Evolutionary conservation across 345 rosid genomes (phyloP).

Genomic region (Camelina hispida): DNA sequence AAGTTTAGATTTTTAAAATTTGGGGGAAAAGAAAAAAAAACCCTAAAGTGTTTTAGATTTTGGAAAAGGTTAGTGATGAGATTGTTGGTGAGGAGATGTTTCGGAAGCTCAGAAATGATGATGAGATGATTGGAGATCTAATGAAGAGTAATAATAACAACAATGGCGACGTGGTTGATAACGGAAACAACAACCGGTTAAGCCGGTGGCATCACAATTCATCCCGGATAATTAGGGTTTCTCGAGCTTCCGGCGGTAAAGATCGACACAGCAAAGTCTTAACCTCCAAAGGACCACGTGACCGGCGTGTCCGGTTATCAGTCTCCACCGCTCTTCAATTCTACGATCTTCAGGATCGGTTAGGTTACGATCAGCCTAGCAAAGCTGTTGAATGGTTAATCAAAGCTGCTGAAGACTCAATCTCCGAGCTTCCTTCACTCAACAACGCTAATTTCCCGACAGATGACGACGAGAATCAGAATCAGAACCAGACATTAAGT

Average conservation of each 20-base stretch:
- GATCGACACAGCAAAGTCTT: constrained; percentile 98
- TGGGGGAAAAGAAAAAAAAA: constrained; percentile 16
- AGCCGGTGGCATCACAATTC: constrained; percentile 73
- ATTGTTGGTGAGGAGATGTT: constrained; percentile 61
- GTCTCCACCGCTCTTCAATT: constrained; percentile 92
- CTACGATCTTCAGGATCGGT: constrained; percentile 90
- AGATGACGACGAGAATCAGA: constrained; percentile 70
- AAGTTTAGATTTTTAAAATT: constrained; percentile 34
- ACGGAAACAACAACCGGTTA: constrained; percentile 38
- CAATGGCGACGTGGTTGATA: constrained; percentile 41
- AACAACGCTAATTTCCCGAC: constrained; percentile 60
- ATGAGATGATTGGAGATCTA: constrained; percentile 59
- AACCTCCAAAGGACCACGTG: constrained; percentile 90
- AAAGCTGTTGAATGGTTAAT: constrained; percentile 98
- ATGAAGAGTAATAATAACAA: constrained; percentile 44
- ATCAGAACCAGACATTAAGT: constrained; percentile 55
- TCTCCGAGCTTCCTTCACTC: constrained; percentile 85
- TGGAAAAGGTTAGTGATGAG: constrained; percentile 65
- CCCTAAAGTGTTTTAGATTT: constrained; percentile 27
- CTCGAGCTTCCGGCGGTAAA: constrained; percentile 95
- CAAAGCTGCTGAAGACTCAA: constrained; percentile 81
- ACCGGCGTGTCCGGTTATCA: constrained; percentile 88
- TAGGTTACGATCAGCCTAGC: constrained; percentile 97
- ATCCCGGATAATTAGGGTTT: constrained; percentile 92
- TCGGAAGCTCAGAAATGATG: constrained; percentile 61